A percentile compares a stretch with the other conserved stretches of the same genome.
These are phyloP conservation scores for Bathelium albidoporum DNA, from an alignment of 495 filamentous ascomycete species.

Conservation along the genomic window DNA sequence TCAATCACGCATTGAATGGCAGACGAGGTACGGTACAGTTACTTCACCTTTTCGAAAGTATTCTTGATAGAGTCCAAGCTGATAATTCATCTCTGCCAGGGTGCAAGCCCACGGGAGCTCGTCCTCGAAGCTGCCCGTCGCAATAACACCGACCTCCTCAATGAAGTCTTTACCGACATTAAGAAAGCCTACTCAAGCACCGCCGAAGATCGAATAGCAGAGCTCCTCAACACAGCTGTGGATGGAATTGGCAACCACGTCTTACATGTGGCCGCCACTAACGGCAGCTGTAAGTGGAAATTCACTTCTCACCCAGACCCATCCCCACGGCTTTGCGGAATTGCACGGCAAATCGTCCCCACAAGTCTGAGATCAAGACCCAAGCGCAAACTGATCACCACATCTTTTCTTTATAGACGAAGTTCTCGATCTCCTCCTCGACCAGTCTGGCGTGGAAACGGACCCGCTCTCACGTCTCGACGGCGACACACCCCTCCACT, in stretches of 20 bases:
- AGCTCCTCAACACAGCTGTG: conserved; percentile 70
- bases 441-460: conserved; percentile 90
- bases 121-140: conserved; percentile 89
- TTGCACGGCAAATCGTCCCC: too few relatives aligned
- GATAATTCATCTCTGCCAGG: conserved; percentile 41
- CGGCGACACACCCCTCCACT: conserved; percentile 82
- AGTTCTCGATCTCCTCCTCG: conserved; percentile 81
- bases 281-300: conserved; percentile 68
- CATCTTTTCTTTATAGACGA: conserved; percentile 40
- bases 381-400: too few relatives aligned
- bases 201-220: conserved; percentile 43
- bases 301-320: too few relatives aligned
- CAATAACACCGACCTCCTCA: conserved; percentile 77
- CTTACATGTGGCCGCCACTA: conserved; percentile 76
- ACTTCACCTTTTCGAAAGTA: not conserved
- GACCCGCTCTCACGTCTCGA: conserved; percentile 75
- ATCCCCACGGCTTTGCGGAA: too few relatives aligned
- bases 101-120: conserved; percentile 73
- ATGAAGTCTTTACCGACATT: conserved; percentile 39
- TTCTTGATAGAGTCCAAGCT: not conserved
- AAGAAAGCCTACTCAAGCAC: conserved; percentile 40
- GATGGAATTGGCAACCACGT: conserved; percentile 79
- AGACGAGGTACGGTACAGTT: not conserved
- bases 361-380: too few relatives aligned
- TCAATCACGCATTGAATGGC: not conserved